Evolutionary conservation across 768 basidiomycete genomes (phyloP), one percentile per base, ranked within the genome.

Genomic region (Clitopilus passeckerianus): DNA sequence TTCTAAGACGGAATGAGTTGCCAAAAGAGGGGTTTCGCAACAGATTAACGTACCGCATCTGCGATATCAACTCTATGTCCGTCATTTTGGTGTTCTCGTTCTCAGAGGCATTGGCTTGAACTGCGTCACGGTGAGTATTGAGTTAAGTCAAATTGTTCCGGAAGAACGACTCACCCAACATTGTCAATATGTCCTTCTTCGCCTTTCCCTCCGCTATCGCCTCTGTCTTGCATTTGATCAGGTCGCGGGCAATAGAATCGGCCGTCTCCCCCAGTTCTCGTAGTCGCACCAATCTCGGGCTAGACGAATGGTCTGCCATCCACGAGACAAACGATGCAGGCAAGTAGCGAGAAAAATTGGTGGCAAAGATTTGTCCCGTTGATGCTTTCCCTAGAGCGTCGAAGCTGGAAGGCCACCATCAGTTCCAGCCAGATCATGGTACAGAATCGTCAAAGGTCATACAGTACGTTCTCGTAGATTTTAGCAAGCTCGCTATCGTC

Each of bases 401-500:
- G 12, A 18, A 50, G 18, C 46, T 50, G 37, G 37, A 50, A 50
- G 12, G 6, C 54, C 53, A 20, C 57, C 22, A 33, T 34, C 54
- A 53, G 56, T 37, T 37, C 6, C 27, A 44, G 33, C 27, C n/a
- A 20, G 54, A 5, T 18, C 15, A 16, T 16, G 16, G 24, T 35
- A 24, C 56, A 46, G 34, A 23, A 52, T n/a, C 6, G 24, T 43
- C 33, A 66, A 30, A 30, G 4, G 27, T 7, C 69, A 34, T 60
- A 78, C 80, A 82, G 77, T 16, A 83, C 71, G 35, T 80, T 81
- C 58, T 76, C 74, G 66, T 84, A 85, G 2, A 82, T 79, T 60
- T 78, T 76, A 68, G 78, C 80, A 53, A 86, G 79, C 59, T 79
- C 77, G 65, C 82, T 83, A 43, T 82, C 74, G 1, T 71, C 65